Evolutionary conservation across 148 eudicot species (phyloP), one percentile per base, ranked within the genome.

Genomic region (Fagopyrum esculentum): DNA sequence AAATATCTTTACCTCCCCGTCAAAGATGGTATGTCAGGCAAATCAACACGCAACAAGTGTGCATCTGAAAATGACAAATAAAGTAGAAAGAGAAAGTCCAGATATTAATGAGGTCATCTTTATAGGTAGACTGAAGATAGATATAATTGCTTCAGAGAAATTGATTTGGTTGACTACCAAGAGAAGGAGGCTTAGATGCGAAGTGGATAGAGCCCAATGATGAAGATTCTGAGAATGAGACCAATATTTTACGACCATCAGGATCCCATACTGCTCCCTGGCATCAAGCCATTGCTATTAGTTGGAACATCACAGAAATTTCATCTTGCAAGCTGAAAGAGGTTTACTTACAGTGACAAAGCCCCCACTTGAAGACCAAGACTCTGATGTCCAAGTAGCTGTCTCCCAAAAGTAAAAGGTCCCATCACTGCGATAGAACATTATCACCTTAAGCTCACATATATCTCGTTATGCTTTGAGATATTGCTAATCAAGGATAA

Each of bases 261-360:
- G 99, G 98, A 89, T 95, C 99, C 99, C 99, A 95, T 22, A 91
- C 76, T 78, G 93, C 99, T 78, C 98, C 99, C 98, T 92, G 84
- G 70, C 35, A 79, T 60, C 35, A 30, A 75, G 35, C 6, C 15
- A 72, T 48, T n/a, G 47, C 40, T 61, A 43, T 73, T 17, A 60
- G 44, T 35, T 55, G 47, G 64, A 17, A 71, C 11, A 71, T 19
- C 4, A 71, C 55, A 46, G 17, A 13, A 5, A 15, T 45, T 46
- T 5, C 30, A 49, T n/a, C 29, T 46, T 5, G n/a, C 19, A 40
- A 69, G 12, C 19, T 13, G 19, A 45, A 49, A 8, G 30, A 9
- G 15, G 74, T 59, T 77, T 73, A 81, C 88, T 86, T 71, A 95
- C 99, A 80, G 97, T 96, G 78, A 92, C 94, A 82, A 90, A 85